A percentile compares a stretch with the other conserved stretches of the same genome.
These are phyloP conservation scores for Xerocomus brunneocitrinus DNA, from an alignment of 768 basidiomycete genomes.

Conservation along the genomic window DNA sequence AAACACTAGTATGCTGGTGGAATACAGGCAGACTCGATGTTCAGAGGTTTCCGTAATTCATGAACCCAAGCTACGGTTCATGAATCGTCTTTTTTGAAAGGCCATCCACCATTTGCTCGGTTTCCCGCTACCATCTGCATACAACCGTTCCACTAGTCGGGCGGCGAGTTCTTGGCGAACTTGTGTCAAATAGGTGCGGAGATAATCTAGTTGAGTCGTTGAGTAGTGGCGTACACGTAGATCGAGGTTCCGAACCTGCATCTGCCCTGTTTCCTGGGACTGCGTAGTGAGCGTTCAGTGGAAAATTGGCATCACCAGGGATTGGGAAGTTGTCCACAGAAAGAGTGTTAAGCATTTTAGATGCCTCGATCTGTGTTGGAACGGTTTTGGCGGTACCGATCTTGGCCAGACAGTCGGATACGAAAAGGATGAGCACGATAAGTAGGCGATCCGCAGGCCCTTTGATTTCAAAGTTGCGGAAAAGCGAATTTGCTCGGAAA, in stretches of 20 bases:
- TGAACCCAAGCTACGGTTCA: slow-evolving; percentile 82
- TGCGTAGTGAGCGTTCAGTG: slow-evolving; percentile 89
- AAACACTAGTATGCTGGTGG: slow-evolving; percentile 35
- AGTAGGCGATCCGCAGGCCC: slow-evolving; percentile 93
- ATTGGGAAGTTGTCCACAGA: slow-evolving; percentile 91
- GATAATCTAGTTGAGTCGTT: slow-evolving; percentile 55
- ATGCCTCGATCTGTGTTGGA: slow-evolving; percentile 77
- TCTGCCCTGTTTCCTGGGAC: slow-evolving; percentile 71
- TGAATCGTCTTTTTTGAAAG: slow-evolving; percentile 96
- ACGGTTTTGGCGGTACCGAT: slow-evolving; percentile 67
- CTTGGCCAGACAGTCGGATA: slow-evolving; percentile 95
- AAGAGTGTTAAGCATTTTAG: slow-evolving; percentile 84
- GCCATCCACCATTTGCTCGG: slow-evolving; percentile 99
- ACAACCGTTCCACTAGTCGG: slow-evolving; percentile 81
- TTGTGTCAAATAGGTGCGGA: slow-evolving; percentile 89
- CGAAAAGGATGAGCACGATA: slow-evolving; percentile 95
- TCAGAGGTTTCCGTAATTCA: slow-evolving; percentile 28
- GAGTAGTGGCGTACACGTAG: not conserved
- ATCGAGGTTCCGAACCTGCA: slow-evolving; percentile 53
- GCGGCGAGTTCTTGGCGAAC: slow-evolving; percentile 88
- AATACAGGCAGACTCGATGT: slow-evolving; percentile 9
- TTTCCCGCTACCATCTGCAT: slow-evolving; percentile 88
- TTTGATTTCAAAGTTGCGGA: slow-evolving; percentile 99
- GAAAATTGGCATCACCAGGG: slow-evolving; percentile 94
- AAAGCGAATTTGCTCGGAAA: slow-evolving; percentile 97